Evolutionary conservation across 23 red algal species (phyloP).

Genomic region (Gracilaria gracilis): DNA sequence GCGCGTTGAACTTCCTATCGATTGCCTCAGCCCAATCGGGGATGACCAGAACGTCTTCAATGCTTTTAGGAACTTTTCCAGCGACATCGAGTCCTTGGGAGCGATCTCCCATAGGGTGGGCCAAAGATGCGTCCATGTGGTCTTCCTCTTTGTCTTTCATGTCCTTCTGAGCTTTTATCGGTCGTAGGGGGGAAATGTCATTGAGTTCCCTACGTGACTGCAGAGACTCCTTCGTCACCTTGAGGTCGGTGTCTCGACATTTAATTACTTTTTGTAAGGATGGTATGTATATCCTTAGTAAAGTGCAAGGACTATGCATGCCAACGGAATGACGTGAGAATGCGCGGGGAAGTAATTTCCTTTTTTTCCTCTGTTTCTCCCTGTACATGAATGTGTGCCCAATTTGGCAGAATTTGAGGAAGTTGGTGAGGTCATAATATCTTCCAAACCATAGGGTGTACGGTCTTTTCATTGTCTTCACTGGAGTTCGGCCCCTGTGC

Average conservation of each 20-base stretch:
- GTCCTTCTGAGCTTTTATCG: not conserved
- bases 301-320: not conserved
- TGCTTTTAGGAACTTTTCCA: not conserved
- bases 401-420: not conserved
- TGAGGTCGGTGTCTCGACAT: not conserved
- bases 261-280: not conserved
- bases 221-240: no score
- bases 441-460: not conserved
- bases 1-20: not conserved
- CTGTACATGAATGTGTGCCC: slow-evolving; percentile 4
- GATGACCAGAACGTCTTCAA: not conserved
- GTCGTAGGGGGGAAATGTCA: slow-evolving; percentile 18
- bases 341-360: not conserved
- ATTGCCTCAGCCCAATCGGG: not conserved
- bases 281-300: not conserved
- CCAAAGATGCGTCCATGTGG: not conserved
- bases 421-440: slow-evolving; percentile 15
- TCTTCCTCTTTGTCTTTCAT: slow-evolving; percentile 8
- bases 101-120: not conserved
- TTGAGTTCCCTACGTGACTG: not conserved
- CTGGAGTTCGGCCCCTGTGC: not conserved
- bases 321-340: not conserved
- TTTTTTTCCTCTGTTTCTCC: not conserved
- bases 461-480: not conserved
- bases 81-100: not conserved